phyloP scores from a whole-genome alignment of 2,329 filamentous ascomycete genomes.

The Lasiodiplodia sp. region DNA sequence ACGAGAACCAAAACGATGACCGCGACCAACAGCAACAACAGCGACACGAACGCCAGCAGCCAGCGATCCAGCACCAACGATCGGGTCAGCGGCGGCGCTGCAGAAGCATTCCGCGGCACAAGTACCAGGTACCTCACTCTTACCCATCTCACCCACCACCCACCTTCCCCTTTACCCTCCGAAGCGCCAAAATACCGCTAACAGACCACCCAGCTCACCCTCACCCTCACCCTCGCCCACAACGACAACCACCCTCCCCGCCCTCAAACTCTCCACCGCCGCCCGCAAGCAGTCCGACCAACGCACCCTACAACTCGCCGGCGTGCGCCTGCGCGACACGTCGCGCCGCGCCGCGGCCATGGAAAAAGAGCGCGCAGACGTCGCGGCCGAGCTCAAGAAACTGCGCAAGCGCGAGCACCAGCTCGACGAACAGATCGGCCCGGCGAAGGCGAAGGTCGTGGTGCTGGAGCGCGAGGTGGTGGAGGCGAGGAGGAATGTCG shows the following conservation, averaged over 20 bases:
- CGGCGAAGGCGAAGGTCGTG: not conserved
- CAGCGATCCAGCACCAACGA: no score
- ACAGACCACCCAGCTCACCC: not conserved
- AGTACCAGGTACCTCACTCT: no score
- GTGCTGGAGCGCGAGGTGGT: not conserved
- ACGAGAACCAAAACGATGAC: not conserved
- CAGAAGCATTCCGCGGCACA: no score
- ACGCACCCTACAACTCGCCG: not conserved
- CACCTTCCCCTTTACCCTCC: no score
- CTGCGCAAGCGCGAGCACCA: not conserved
- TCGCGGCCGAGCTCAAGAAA: accelerated
- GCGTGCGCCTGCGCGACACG: not conserved
- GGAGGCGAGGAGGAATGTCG: not conserved
- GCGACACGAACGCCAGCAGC: not conserved
- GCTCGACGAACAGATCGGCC: not conserved
- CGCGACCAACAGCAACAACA: not conserved
- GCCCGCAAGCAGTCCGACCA: not conserved
- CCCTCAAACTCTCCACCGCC: not conserved
- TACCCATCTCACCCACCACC: not conserved
- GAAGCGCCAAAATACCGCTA: no score
- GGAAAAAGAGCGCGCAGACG: not conserved
- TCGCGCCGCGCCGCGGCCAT: accelerated
- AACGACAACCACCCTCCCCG: no score
- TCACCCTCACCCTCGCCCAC: no score
- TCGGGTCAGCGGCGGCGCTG: no score